Evolutionary conservation across 2,329 filamentous ascomycete species (phyloP), one percentile per base, ranked within the genome.

Genomic region (Aspergillus sp.): DNA sequence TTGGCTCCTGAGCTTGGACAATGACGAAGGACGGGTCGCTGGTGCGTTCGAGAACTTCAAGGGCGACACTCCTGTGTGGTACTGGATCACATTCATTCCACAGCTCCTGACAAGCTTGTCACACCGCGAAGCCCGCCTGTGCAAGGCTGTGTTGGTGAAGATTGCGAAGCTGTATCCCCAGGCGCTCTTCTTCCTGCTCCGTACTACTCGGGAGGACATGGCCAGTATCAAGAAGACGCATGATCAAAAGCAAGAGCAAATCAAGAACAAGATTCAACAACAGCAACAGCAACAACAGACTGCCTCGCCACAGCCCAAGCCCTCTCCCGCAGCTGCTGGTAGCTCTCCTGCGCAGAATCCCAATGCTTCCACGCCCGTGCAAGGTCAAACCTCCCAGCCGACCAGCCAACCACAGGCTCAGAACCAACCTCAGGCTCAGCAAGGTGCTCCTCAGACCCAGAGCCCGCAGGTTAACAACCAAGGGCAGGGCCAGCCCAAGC

Each of bases 51-150:
- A 96, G 59, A 90, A 93, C 62, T 99, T 94, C 77, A 97, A 97
- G 78, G 94, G 94, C 47, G 95, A 99, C 63, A 96, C 91, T 2
- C 91, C 92, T 0, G 91, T 96, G 11, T 99, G 94, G 94, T 99
- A 97, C 75, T 99, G 94, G 94, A 97, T 97, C 62, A 97, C 93
- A 0, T 99, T 96, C 70, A 97, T 99, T 58, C 94, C 94, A 16
- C 94, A 99, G 72, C 81, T 99, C 40, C 83, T 99, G 29, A 93
- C 91, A 41, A 94, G 93, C 48, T 80, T 99, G 47, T 90, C 89
- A 2, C 88, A 97, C 66, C 92, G 93, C 63, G 95, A 99, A 72
- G 93, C 91, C 11, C 85, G 86, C 4, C 88, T 95, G 45, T 89
- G 93, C 42, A 88, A 94, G 68, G 84, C 85, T 47, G 90, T 99